A percentile compares a stretch with the other conserved stretches of the same genome.
phyloP scores from a whole-genome alignment of 75 land plant genomes.

The Sequoia sempervirens region DNA sequence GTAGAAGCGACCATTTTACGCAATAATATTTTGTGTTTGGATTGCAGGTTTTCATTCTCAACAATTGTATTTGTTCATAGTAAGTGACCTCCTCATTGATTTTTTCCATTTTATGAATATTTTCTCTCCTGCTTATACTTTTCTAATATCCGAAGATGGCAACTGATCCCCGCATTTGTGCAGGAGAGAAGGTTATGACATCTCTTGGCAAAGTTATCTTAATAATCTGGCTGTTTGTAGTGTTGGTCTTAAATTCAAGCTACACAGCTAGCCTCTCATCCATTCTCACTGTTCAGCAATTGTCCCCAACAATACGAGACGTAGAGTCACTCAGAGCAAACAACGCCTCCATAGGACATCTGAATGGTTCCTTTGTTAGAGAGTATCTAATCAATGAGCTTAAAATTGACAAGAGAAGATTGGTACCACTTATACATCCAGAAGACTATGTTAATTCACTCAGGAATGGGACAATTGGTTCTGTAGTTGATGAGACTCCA shows the following conservation, averaged over 20 bases:
- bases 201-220: neutral
- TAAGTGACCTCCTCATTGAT: too few relatives aligned
- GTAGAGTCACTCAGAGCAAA: neutral
- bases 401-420: neutral
- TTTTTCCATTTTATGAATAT: too few relatives aligned
- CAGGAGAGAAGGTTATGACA: neutral
- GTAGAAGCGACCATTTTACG: too few relatives aligned
- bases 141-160: too few relatives aligned
- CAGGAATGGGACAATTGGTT: neutral
- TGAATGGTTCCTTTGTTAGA: neutral
- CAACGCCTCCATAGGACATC: neutral
- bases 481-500: neutral
- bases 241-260: too few relatives aligned
- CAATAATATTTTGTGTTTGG: too few relatives aligned
- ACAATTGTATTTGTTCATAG: too few relatives aligned
- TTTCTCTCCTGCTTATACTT: too few relatives aligned
- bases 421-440: neutral
- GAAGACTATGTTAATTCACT: neutral
- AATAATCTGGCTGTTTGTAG: too few relatives aligned
- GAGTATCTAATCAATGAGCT: neutral
- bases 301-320: conserved; percentile 9
- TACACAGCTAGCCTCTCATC: too few relatives aligned
- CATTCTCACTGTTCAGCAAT: conserved; percentile 20
- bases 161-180: too few relatives aligned
- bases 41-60: too few relatives aligned